Evolutionary conservation across 31 red algal species (phyloP).

Genomic region (Porphyra umbilicalis): DNA sequence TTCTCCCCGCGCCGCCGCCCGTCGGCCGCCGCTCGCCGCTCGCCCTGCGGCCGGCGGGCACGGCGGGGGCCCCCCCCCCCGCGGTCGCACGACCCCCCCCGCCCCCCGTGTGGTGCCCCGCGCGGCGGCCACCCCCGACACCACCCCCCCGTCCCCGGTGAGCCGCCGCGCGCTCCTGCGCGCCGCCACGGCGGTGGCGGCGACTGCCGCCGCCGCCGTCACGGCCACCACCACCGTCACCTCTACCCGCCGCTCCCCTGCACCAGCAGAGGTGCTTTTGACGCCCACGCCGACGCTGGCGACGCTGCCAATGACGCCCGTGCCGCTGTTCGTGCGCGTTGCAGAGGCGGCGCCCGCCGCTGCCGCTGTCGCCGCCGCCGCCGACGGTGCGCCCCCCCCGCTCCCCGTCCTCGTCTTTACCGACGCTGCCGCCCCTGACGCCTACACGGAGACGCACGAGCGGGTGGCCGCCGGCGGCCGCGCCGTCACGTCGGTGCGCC

Average conservation of each 20-base stretch:
- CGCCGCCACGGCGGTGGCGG: background rate
- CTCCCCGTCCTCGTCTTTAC: background rate
- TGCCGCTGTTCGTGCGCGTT: background rate
- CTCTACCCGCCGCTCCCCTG: background rate
- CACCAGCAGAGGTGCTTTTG: background rate
- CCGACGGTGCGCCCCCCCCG: background rate
- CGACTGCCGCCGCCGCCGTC: background rate
- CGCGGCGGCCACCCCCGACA: no score
- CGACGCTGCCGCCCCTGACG: background rate
- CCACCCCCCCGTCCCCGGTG: background rate
- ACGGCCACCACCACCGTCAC: background rate
- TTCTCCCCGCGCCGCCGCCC: no score
- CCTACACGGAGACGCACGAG: background rate
- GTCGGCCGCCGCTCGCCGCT: no score
- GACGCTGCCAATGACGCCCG: background rate
- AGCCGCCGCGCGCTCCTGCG: background rate
- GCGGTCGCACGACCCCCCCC: no score
- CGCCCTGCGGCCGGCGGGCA: no score
- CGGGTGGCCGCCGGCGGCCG: background rate
- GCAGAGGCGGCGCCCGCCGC: background rate
- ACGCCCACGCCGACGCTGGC: background rate
- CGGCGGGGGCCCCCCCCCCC: no score
- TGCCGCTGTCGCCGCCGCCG: background rate
- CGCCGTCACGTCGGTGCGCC: background rate
- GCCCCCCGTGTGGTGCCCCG: no score